Percentiles rank a stretch among this genome's conserved stretches.
phyloP scores from a whole-genome alignment of 2,329 filamentous ascomycete species.

The Colletotrichum navitas region DNA sequence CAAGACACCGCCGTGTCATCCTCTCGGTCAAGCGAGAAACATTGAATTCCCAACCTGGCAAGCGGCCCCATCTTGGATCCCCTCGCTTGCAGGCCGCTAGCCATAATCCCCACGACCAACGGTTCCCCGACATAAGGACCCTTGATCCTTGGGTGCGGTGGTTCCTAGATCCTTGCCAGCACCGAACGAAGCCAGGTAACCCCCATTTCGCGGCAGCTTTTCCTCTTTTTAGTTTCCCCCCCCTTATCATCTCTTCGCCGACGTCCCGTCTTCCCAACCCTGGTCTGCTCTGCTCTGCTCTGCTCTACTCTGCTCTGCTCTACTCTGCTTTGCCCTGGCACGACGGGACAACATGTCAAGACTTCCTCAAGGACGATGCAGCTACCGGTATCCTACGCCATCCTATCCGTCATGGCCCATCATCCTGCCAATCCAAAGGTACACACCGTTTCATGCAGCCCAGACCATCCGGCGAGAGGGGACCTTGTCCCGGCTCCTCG shows the following conservation, averaged over 20 bases:
- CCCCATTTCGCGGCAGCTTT: slow-evolving; percentile 19
- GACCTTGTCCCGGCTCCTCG: slow-evolving; percentile 31
- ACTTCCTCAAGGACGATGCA: background rate
- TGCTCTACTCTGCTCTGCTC: background rate
- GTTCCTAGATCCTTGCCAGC: slow-evolving; percentile 19
- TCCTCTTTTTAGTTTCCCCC: background rate
- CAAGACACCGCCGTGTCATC: slow-evolving; percentile 23
- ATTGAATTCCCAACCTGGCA: slow-evolving; percentile 38
- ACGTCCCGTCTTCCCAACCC: slow-evolving; percentile 15
- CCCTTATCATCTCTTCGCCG: slow-evolving; percentile 9
- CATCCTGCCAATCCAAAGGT: slow-evolving; percentile 23
- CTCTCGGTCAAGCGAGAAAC: slow-evolving; percentile 38
- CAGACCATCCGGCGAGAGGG: slow-evolving; percentile 22
- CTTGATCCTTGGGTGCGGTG: slow-evolving; percentile 29
- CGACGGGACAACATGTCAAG: background rate
- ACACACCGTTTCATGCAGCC: slow-evolving; percentile 38
- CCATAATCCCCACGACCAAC: slow-evolving; percentile 32
- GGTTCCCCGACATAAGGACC: slow-evolving; percentile 20
- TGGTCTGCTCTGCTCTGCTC: too few species aligned
- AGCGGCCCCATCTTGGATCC: slow-evolving; percentile 35
- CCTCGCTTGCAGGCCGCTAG: slow-evolving; percentile 37
- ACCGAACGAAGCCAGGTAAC: slow-evolving; percentile 10
- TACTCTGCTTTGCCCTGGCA: background rate
- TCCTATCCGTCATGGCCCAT: slow-evolving; percentile 19
- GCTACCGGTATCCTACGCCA: background rate